A percentile compares a stretch with the other conserved stretches of the same genome.
Evolutionary conservation across 1,139 yeast species (phyloP).

Genomic region (Suhomyces choctaworum): DNA sequence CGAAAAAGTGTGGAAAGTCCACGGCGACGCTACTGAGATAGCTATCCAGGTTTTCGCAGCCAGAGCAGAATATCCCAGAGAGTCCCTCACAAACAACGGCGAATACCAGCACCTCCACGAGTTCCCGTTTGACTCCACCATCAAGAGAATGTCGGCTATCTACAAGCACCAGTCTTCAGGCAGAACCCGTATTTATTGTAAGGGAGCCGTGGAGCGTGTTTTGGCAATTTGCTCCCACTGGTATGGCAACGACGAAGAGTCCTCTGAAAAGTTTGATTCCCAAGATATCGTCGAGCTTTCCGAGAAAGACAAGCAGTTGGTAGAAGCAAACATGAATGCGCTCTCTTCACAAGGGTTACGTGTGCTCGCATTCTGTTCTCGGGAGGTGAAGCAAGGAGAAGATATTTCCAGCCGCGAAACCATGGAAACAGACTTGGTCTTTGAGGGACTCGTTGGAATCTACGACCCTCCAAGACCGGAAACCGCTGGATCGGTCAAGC

Average conservation of each 20-base stretch:
- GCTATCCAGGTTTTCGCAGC: constrained; percentile 39
- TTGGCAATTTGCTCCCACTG: constrained; percentile 39
- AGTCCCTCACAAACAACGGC: constrained; percentile 13
- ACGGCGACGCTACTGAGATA: constrained; percentile 41
- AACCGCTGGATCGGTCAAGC: constrained; percentile 43
- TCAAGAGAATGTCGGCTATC: constrained; percentile 51
- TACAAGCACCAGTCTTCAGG: constrained; percentile 24
- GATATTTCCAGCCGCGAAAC: constrained; percentile 22
- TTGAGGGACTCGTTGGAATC: constrained; percentile 53
- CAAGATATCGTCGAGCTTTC: constrained; percentile 21
- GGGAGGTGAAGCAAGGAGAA: constrained; percentile 12
- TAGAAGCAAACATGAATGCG: constrained; percentile 35
- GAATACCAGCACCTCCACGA: constrained; percentile 28
- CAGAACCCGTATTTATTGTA: constrained; percentile 34
- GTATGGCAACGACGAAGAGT: constrained; percentile 28
- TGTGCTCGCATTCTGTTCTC: constrained; percentile 47
- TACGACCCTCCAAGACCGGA: constrained; percentile 58
- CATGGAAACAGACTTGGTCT: constrained; percentile 37
- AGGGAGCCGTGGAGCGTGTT: constrained; percentile 57
- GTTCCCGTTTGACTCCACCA: constrained; percentile 38
- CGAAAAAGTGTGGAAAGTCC: constrained; percentile 35
- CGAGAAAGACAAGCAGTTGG: constrained; percentile 24
- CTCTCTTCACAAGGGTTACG: constrained; percentile 46
- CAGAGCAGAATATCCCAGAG: constrained; percentile 26
- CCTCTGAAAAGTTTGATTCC: constrained; percentile 17